Conservation (phyloP, 495 filamentous ascomycete genomes). For the Rhypophila decipiens region DNA sequence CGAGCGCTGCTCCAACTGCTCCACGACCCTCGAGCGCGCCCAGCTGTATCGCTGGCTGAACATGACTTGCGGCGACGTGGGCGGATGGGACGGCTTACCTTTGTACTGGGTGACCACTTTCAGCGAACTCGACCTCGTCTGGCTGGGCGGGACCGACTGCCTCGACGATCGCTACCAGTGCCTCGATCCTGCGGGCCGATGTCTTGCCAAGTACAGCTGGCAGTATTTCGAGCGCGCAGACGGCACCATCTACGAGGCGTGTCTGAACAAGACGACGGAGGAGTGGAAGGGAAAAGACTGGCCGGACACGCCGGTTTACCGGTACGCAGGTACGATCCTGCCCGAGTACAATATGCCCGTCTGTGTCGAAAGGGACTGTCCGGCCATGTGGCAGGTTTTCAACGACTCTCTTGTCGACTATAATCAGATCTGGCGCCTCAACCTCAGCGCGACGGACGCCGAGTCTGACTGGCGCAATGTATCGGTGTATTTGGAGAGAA, state of each 20-base stretch:
- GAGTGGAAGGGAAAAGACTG: background rate
- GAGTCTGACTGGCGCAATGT: background rate
- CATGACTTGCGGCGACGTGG: conserved; percentile 1
- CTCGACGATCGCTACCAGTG: background rate
- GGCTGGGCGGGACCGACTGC: background rate
- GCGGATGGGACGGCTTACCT: background rate
- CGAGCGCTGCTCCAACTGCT: background rate
- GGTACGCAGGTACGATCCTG: background rate
- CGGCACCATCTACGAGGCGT: background rate
- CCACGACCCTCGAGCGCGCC: background rate
- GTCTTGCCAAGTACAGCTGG: background rate
- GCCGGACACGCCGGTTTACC: background rate
- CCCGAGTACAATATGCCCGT: background rate
- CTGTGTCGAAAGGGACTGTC: background rate
- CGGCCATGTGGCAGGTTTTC: background rate
- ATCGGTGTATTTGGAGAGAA: background rate
- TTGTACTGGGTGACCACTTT: background rate
- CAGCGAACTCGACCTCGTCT: background rate
- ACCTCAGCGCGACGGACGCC: background rate
- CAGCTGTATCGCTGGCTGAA: conserved; percentile 1
- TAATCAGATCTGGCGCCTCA: background rate
- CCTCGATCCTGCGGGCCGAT: background rate
- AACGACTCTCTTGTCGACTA: background rate
- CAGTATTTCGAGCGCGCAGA: background rate
- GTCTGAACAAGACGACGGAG: background rate